Evolutionary conservation across 306 rosid genomes (phyloP), one percentile per base, ranked within the genome.

Genomic region (Casuarina cunninghamiana): DNA sequence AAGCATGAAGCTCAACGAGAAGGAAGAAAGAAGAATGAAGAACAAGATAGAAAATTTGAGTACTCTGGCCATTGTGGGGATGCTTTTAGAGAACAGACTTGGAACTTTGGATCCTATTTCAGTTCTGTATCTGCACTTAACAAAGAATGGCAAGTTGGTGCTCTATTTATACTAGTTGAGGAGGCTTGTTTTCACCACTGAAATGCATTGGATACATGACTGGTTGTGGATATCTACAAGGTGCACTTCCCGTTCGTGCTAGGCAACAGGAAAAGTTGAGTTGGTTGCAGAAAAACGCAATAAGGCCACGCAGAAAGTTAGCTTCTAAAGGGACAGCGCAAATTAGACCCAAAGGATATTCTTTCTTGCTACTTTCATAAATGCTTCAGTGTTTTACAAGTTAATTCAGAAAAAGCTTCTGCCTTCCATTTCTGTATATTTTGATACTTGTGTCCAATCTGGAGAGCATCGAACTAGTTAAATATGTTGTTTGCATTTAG

Each of bases 1-100:
- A 61, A 57, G 53, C 26, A 7, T 45, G 48, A 72, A 69, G 81
- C 57, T 53, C 6, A 77, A 17, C 69, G 75, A 71, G 35, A 70
- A 70, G 61, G 82, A 78, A 79, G 60, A 17, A 15, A 81, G 37
- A 49, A 82, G 35, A 69, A 84, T 11, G 38, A 65, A 65, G 39
- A 73, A 69, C n/a, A 82, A 63, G 67, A 51, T 57, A 35, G 54
- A 58, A 60, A 75, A 80, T 76, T 70, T 77, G 78, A 78, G 44
- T 76, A 43, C 83, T 66, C 53, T 79, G 45, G 48, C 86, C 92
- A 88, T 86, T 72, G 38, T 15, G 21, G 62, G 37, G 35, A n/a
- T 50, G 51, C 11, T 48, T 48, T 8, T 10, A 10, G 51, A 8
- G 2, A 0, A 48, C 32, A 48, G 13, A 13, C 15, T 48, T 48